These are phyloP conservation scores for Stephania cephalantha DNA, from an alignment of 164 flowering plant species.

Conservation along the genomic window DNA sequence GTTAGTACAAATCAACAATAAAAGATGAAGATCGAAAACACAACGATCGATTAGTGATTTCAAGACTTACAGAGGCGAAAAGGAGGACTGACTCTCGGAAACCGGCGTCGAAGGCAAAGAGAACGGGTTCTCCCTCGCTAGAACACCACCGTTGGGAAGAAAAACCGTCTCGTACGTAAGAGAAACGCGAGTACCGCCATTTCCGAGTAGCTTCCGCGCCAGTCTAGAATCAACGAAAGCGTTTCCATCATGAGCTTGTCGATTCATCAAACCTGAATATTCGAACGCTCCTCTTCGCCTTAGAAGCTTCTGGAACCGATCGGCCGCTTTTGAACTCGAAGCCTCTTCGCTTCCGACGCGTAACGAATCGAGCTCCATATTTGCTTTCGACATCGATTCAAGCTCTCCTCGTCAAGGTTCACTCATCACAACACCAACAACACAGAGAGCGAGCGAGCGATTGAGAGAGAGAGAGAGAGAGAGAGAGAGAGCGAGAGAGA, in stretches of 20 bases:
- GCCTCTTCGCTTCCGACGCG: not conserved
- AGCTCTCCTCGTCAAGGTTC: not conserved
- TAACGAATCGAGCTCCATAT: not conserved
- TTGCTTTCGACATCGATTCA: not conserved
- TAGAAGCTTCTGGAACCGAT: not conserved
- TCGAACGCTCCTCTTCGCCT: not conserved
- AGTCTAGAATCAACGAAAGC: not conserved
- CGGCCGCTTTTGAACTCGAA: not conserved
- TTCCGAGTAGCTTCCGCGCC: not conserved
- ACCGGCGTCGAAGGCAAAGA: not conserved
- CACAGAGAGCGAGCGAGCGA: too few species aligned
- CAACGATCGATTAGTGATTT: not conserved
- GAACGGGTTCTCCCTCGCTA: not conserved
- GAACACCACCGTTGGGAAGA: not conserved
- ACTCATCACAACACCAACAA: too few species aligned
- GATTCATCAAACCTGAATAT: not conserved
- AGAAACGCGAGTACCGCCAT: not conserved
- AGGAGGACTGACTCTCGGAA: not conserved
- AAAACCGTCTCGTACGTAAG: not conserved
- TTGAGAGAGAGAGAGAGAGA: too few species aligned
- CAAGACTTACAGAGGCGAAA: not conserved
- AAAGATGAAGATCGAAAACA: too few species aligned
- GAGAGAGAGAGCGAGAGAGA: too few species aligned
- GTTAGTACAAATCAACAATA: not conserved
- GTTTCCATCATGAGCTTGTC: not conserved